phyloP scores from a whole-genome alignment of 306 rosid species.

The barrel medic (Medicago truncatula) region DNA sequence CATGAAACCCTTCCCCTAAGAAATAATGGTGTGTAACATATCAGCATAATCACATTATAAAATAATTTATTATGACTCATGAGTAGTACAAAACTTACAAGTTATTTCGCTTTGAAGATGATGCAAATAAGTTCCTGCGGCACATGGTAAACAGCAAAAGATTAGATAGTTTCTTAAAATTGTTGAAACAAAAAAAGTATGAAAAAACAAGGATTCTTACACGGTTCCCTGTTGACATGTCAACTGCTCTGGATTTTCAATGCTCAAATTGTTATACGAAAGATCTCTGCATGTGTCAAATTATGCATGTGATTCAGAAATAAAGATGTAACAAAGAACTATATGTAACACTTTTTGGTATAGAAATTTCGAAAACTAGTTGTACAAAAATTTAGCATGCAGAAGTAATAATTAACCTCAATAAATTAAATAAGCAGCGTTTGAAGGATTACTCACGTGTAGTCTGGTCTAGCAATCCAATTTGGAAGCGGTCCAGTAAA shows the following conservation, averaged over 20 bases:
- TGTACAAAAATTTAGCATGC: not conserved
- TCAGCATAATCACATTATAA: slow-evolving; percentile 35
- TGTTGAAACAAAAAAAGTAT: not conserved
- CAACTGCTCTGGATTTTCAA: slow-evolving; percentile 32
- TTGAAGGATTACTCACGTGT: slow-evolving; percentile 55
- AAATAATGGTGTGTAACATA: slow-evolving; percentile 38
- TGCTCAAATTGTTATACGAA: slow-evolving; percentile 65
- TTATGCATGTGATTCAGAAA: slow-evolving; percentile 22
- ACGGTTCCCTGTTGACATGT: slow-evolving; percentile 51
- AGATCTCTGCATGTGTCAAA: slow-evolving; percentile 61
- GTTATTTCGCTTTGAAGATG: slow-evolving; percentile 44
- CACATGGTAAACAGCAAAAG: slow-evolving; percentile 4
- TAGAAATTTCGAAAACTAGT: not conserved
- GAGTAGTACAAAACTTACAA: slow-evolving; percentile 37
- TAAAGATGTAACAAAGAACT: slow-evolving; percentile 6
- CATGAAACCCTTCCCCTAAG: slow-evolving; percentile 60
- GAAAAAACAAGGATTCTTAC: slow-evolving; percentile 51
- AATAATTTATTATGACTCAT: not conserved
- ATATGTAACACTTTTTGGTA: not conserved
- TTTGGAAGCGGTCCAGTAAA: slow-evolving; percentile 62
- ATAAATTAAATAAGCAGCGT: slow-evolving; percentile 11
- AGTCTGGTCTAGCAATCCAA: slow-evolving; percentile 46
- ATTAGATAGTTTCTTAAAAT: slow-evolving; percentile 32
- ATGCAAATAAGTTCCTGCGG: slow-evolving; percentile 50
- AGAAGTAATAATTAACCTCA: slow-evolving; percentile 19